Evolutionary conservation across 202 grass and related monocot species (phyloP).

Genomic region (Dendrocalamus latiflorus): DNA sequence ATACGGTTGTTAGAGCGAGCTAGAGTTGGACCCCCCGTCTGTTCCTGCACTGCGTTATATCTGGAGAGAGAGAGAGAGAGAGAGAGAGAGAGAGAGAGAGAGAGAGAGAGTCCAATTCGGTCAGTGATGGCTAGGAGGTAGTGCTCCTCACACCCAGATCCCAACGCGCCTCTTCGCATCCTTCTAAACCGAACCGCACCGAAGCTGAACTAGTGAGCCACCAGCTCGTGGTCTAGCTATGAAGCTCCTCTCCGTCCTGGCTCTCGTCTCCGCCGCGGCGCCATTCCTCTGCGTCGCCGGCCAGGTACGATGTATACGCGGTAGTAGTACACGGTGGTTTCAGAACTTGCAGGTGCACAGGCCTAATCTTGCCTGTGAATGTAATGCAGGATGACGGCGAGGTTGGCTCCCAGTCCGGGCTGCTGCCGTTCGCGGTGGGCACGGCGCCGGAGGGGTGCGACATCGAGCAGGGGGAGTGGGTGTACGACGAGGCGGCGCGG

Average conservation of each 20-base stretch:
- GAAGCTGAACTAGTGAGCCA: background rate
- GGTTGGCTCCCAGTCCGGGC: background rate
- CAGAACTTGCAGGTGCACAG: background rate
- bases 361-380: background rate
- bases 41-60: constrained; percentile 5
- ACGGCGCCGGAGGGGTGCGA: constrained; percentile 46
- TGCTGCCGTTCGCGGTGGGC: constrained; percentile 59
- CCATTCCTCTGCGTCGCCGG: background rate
- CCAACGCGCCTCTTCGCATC: constrained; percentile 4
- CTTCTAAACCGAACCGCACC: background rate
- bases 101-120: background rate
- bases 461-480: constrained; percentile 62
- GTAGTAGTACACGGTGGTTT: background rate
- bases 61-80: background rate
- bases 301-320: constrained; percentile 4
- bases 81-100: background rate
- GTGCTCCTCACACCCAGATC: background rate
- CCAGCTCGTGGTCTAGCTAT: background rate
- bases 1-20: background rate
- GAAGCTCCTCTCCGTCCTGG: constrained; percentile 34
- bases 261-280: constrained; percentile 14
- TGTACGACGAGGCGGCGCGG: constrained; percentile 59
- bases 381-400: constrained; percentile 2
- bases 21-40: background rate
- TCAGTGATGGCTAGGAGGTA: background rate